These are phyloP conservation scores for Penicillium sumatraense DNA, from an alignment of 2,329 filamentous ascomycete species.

Conservation along the genomic window DNA sequence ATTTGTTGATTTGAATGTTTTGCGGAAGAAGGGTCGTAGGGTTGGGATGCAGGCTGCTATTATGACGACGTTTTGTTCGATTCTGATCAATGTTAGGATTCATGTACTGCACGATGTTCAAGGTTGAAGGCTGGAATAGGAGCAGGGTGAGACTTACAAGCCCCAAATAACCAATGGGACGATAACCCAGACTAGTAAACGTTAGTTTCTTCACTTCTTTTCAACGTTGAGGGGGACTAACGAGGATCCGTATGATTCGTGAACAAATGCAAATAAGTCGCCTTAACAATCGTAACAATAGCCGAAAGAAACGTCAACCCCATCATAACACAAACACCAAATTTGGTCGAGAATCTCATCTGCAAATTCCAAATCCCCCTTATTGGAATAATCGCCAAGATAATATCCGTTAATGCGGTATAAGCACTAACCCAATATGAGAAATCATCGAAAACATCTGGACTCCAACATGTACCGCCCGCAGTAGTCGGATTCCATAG, in stretches of 20 bases:
- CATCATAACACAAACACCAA: conserved; percentile 34
- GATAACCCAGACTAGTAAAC: conserved; percentile 10
- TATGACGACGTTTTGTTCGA: conserved; percentile 37
- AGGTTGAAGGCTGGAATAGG: conserved; percentile 12
- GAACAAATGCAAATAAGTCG: conserved; percentile 31
- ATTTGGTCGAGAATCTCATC: conserved; percentile 28
- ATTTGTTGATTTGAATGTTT: conserved; percentile 13
- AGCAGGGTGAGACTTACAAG: background rate
- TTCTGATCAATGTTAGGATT: conserved; percentile 9
- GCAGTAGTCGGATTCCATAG: conserved; percentile 28
- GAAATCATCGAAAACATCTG: conserved; percentile 27
- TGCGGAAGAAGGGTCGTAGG: conserved; percentile 31
- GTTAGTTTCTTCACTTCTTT: too few relatives aligned
- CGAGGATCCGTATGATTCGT: conserved; percentile 27
- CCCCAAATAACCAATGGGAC: background rate
- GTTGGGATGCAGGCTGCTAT: conserved; percentile 34
- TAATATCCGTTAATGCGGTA: conserved; percentile 32
- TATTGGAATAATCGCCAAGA: conserved; percentile 31
- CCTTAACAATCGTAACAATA: conserved; percentile 33
- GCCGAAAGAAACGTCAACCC: conserved; percentile 32
- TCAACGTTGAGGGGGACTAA: conserved; percentile 15
- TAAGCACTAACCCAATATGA: conserved; percentile 32
- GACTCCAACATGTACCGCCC: conserved; percentile 26
- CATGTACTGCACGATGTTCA: background rate
- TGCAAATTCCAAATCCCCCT: conserved; percentile 32